A percentile compares a stretch with the other conserved stretches of the same genome.
Evolutionary conservation across 2,329 filamentous ascomycete genomes (phyloP).

Genomic region (Alternaria ethzedia): DNA sequence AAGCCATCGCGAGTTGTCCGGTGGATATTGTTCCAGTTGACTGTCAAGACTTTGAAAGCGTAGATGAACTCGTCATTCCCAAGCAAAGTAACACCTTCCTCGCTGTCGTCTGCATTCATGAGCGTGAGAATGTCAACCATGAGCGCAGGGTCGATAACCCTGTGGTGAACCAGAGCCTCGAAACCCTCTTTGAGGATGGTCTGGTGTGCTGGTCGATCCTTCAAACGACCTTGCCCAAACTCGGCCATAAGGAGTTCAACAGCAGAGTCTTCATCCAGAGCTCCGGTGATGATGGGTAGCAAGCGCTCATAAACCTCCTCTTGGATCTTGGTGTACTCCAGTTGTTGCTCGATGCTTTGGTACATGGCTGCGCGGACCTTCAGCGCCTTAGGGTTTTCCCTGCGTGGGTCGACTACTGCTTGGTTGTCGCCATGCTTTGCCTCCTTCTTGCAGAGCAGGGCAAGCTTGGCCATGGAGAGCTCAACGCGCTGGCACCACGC

Average conservation of each 20-base stretch:
- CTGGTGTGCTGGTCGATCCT: constrained; percentile 69
- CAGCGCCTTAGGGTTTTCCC: constrained; percentile 46
- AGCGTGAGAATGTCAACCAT: constrained; percentile 81
- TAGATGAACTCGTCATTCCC: constrained; percentile 72
- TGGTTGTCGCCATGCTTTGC: constrained; percentile 49
- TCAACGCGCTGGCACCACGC: constrained; percentile 95
- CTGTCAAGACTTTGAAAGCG: constrained; percentile 66
- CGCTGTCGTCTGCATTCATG: constrained; percentile 62
- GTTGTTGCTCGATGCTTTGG: constrained; percentile 61
- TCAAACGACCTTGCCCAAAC: constrained; percentile 61
- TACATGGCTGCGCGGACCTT: constrained; percentile 45
- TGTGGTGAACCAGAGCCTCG: constrained; percentile 71
- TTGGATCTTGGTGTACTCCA: constrained; percentile 78
- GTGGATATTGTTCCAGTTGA: constrained; percentile 62
- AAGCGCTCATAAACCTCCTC: constrained; percentile 77
- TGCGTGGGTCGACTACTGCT: constrained; percentile 42
- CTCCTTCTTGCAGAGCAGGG: constrained; percentile 58
- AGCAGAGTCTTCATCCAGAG: constrained; percentile 81
- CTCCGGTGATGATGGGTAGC: constrained; percentile 68
- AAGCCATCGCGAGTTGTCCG: constrained; percentile 54
- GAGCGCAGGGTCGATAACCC: constrained; percentile 65
- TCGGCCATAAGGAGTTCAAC: constrained; percentile 76
- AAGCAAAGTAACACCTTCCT: constrained; percentile 50
- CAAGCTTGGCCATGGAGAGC: constrained; percentile 86
- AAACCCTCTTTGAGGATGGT: constrained; percentile 75